Base-by-base conservation (phyloP, 169 alveolate species). In the Cyclospora cayetanensis region DNA sequence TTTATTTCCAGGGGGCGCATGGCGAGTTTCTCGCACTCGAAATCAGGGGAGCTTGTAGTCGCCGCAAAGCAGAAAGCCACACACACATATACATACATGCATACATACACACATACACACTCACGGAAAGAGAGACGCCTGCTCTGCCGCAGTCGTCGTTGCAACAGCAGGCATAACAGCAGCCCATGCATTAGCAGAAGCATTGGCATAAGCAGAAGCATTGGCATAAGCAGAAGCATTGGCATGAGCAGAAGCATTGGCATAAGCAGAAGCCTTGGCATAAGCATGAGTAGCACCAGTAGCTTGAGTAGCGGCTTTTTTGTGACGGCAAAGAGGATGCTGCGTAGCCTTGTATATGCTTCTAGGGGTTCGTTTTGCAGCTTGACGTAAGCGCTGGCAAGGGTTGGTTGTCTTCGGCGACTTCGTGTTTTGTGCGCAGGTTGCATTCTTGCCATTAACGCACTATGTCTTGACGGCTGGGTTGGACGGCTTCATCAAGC, bases 401-500 rank as follows among this genome's bases (percentile, higher is more conserved):
- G 1, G 52, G 27, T 15, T 2, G 22, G 12, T 1, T 68, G 80
- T n/a, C 29, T n/a, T 31, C 12, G 7, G 72, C 7, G 72, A 4
- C 25, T 31, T 11, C 34, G 9, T 80, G 27, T 63, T 37, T 20
- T n/a, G 4, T 34, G 29, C 31, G 25, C 91, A 84, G 91, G 91
- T 84, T 7, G n/a, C 43, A 27, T 83, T 91, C 60, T 70, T 83
- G 34, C 74, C 43, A 29, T 25, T 55, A 35, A 70, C 92, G 2
- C 92, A 91, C 31, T 90, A 97, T 76, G 80, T 97, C 93, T 97
- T 98, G 41, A 93, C 98, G 12, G 93, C 96, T 22, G 92, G 97
- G 3, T 91, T 97, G 68, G 98, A 97, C 85, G 97, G 96, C 77
- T 95, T 95, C 1, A 72, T 96, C 31, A 96, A 96, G 94, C 91